phyloP scores from a whole-genome alignment of 164 flowering plant species.

The Stephania japonica region DNA sequence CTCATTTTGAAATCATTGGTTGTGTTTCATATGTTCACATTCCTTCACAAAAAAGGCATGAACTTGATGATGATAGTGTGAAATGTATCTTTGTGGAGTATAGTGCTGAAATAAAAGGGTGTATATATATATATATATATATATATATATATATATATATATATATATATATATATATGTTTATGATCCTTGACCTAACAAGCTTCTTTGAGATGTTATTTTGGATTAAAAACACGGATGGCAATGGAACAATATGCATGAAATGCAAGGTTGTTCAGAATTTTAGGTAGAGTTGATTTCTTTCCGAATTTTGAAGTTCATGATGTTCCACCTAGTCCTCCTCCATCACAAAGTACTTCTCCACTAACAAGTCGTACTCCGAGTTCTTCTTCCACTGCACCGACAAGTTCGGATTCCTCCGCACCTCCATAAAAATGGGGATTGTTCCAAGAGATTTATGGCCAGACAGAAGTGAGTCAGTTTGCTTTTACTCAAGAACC shows the following conservation, averaged over 20 bases:
- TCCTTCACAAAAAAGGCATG: not conserved
- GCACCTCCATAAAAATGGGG: no score
- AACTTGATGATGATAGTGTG: constrained; percentile 5
- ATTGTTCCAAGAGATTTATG: no score
- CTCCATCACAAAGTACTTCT: not conserved
- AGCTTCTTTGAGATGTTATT: constrained; percentile 1
- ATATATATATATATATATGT: no score
- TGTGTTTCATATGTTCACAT: constrained; percentile 7
- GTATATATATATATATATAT: no score
- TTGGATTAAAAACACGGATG: constrained; percentile 3
- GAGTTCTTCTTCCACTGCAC: no score
- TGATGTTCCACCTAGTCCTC: not conserved
- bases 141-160: no score
- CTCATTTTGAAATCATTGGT: not conserved
- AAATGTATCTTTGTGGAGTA: constrained; percentile 8
- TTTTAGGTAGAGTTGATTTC: not conserved
- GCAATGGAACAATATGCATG: not conserved
- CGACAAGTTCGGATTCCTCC: no score
- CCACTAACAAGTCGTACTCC: not conserved
- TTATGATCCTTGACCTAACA: no score
- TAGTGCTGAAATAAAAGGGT: not conserved
- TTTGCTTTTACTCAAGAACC: no score
- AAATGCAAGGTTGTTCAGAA: not conserved
- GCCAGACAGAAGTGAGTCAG: no score
- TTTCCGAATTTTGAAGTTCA: not conserved